These are phyloP conservation scores for Ceratopteris richardii DNA, from an alignment of 75 land plant genomes.

Conservation along the genomic window DNA sequence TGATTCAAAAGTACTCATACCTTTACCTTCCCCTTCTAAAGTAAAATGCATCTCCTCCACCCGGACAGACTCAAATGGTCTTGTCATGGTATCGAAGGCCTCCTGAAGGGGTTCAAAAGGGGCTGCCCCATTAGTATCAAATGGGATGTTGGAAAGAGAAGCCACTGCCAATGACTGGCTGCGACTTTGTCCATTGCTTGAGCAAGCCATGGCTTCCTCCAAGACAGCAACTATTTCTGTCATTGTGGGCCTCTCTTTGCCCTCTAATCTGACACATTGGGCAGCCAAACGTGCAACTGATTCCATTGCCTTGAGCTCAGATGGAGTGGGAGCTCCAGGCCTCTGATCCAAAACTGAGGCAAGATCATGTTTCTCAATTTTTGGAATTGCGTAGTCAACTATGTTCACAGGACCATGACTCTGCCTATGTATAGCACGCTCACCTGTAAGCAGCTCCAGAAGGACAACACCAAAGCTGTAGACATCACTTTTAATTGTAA, in stretches of 20 bases:
- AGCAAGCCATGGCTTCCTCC: conserved; percentile 38
- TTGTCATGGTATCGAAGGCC: too few species aligned
- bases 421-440: conserved; percentile 39
- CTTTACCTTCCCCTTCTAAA: too few species aligned
- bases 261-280: conserved; percentile 56
- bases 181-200: background rate
- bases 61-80: too few species aligned
- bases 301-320: conserved; percentile 59
- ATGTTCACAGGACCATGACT: conserved; percentile 34
- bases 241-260: conserved; percentile 59
- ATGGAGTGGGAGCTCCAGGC: conserved; percentile 35
- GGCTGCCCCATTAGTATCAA: too few species aligned
- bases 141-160: too few species aligned
- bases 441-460: conserved; percentile 66
- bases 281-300: conserved; percentile 52
- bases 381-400: conserved; percentile 62
- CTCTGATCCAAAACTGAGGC: conserved; percentile 37
- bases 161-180: background rate
- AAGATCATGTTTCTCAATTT: conserved; percentile 42
- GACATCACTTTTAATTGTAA: conserved; percentile 76
- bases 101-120: too few species aligned
- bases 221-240: conserved; percentile 49
- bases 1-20: too few species aligned
- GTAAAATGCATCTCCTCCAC: too few species aligned
- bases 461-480: conserved; percentile 75